These are phyloP conservation scores for Balamuthia mandrillaris DNA, from an alignment of 208 protist genomes.

Conservation along the genomic window DNA sequence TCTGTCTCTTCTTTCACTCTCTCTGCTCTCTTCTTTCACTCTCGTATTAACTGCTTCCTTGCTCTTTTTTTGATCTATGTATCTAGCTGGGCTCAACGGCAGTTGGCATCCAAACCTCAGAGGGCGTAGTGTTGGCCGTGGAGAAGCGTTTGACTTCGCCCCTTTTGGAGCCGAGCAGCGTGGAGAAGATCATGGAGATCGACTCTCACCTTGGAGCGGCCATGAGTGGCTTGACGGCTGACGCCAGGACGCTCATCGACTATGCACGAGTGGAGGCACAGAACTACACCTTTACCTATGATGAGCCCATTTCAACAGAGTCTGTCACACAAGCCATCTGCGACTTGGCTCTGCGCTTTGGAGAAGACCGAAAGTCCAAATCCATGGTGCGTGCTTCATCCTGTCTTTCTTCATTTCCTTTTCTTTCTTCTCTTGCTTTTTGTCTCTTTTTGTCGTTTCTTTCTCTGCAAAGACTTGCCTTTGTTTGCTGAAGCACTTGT, in stretches of 20 bases:
- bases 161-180: constrained; percentile 89
- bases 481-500: no score
- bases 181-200: constrained; percentile 98
- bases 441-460: no score
- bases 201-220: constrained; percentile 88
- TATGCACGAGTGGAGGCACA: constrained; percentile 96
- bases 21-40: not conserved
- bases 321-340: constrained; percentile 93
- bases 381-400: constrained; percentile 68
- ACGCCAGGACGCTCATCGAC: constrained; percentile 97
- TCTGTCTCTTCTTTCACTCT: no score
- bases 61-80: not conserved
- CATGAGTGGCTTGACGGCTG: constrained; percentile 90
- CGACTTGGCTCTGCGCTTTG: constrained; percentile 95
- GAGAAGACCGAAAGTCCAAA: constrained; percentile 85
- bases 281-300: constrained; percentile 98
- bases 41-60: not conserved
- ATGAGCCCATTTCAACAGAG: constrained; percentile 96
- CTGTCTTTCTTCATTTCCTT: not conserved
- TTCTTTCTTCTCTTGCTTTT: not conserved
- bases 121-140: constrained; percentile 97
- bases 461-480: no score
- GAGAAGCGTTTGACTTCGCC: constrained; percentile 98
- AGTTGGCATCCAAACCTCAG: constrained; percentile 91
- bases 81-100: constrained; percentile 88